A percentile compares a stretch with the other conserved stretches of the same genome.
These are phyloP conservation scores for Penicillium riverlandense DNA, from an alignment of 495 filamentous ascomycete genomes.

Conservation along the genomic window DNA sequence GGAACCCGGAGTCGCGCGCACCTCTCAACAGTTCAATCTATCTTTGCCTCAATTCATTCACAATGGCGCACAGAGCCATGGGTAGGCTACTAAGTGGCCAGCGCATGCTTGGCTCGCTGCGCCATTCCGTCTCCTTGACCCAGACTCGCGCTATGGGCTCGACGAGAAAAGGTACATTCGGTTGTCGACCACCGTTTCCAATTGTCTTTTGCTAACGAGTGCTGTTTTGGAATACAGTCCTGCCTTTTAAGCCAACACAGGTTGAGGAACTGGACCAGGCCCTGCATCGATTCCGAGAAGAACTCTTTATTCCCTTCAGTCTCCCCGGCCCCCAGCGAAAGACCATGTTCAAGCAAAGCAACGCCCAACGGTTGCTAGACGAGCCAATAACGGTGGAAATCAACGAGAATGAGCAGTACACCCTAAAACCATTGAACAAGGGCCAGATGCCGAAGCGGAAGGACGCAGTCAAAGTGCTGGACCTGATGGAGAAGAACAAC, in stretches of 20 bases:
- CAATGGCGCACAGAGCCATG: slow-evolving; percentile 35
- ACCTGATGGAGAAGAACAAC: slow-evolving; percentile 45
- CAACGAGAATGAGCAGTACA: slow-evolving; percentile 46
- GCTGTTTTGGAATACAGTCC: slow-evolving; percentile 20
- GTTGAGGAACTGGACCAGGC: slow-evolving; percentile 43
- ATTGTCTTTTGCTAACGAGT: neutral
- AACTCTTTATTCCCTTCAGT: slow-evolving; percentile 58
- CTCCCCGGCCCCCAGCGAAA: slow-evolving; percentile 48
- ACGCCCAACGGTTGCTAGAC: slow-evolving; percentile 42
- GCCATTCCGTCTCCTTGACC: slow-evolving; percentile 24
- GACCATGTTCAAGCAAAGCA: slow-evolving; percentile 43
- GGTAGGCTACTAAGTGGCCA: slow-evolving; percentile 32
- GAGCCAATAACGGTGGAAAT: slow-evolving; percentile 58
- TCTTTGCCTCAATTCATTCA: slow-evolving; percentile 13
- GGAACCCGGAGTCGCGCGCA: too few species aligned
- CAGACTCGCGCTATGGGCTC: slow-evolving; percentile 23
- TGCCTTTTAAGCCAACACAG: slow-evolving; percentile 42
- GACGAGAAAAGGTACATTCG: slow-evolving; percentile 25
- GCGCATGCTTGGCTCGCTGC: slow-evolving; percentile 18
- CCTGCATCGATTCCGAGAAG: slow-evolving; percentile 49
- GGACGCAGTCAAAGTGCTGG: slow-evolving; percentile 19
- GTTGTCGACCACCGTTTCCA: neutral
- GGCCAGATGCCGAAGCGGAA: slow-evolving; percentile 27
- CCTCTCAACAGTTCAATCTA: too few species aligned
- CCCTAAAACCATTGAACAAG: slow-evolving; percentile 44